Percentiles rank a stretch among this genome's conserved stretches.
phyloP scores from a whole-genome alignment of 2,329 filamentous ascomycete genomes.

The Scolecobasidium constrictum region DNA sequence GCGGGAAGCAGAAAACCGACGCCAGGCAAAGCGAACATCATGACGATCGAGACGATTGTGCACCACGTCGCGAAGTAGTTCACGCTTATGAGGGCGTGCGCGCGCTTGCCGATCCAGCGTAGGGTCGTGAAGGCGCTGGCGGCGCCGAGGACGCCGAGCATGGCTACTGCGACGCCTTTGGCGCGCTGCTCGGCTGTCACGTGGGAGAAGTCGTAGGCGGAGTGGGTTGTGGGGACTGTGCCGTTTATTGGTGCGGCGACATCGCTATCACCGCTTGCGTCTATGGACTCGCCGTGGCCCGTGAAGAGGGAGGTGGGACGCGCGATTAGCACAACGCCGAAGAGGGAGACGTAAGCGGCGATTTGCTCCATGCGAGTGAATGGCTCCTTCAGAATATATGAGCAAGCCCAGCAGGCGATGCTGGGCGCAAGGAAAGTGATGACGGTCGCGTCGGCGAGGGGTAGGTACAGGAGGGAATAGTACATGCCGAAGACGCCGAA shows the following conservation, averaged over 20 bases:
- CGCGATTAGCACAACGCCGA: slow-evolving; percentile 76
- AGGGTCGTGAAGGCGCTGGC: slow-evolving; percentile 66
- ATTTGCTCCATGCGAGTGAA: slow-evolving; percentile 70
- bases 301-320: slow-evolving; percentile 51
- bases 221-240: slow-evolving; percentile 17
- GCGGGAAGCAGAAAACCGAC: slow-evolving; percentile 47
- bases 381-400: slow-evolving; percentile 61
- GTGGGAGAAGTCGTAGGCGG: slow-evolving; percentile 24
- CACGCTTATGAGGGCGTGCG: slow-evolving; percentile 73
- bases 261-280: slow-evolving; percentile 13
- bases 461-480: slow-evolving; percentile 62
- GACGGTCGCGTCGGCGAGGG: slow-evolving; percentile 77
- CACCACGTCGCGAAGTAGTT: slow-evolving; percentile 72
- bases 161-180: slow-evolving; percentile 56
- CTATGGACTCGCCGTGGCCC: not conserved
- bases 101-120: slow-evolving; percentile 66
- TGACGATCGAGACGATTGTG: slow-evolving; percentile 53
- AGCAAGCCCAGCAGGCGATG: slow-evolving; percentile 70
- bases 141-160: slow-evolving; percentile 68
- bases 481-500: slow-evolving; percentile 36
- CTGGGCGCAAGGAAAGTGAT: slow-evolving; percentile 79
- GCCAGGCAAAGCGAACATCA: slow-evolving; percentile 45
- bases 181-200: slow-evolving; percentile 55
- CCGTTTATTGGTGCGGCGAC: slow-evolving; percentile 20
- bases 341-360: slow-evolving; percentile 61